A percentile compares a stretch with the other conserved stretches of the same genome.
Evolutionary conservation across 768 basidiomycete genomes (phyloP).

Genomic region (Lactarius trivialis): DNA sequence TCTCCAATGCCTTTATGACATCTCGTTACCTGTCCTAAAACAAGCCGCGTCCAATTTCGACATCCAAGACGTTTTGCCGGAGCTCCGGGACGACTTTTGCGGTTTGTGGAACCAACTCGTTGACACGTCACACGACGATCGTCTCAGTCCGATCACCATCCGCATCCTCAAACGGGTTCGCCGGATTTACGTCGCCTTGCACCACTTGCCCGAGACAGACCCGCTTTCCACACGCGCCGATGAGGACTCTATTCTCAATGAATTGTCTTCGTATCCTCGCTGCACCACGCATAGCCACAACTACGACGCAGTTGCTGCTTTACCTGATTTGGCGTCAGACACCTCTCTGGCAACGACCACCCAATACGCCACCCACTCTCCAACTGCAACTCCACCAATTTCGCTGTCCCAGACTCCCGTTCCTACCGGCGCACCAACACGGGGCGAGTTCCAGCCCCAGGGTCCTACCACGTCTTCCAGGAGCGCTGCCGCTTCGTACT

Average conservation of each 20-base stretch:
- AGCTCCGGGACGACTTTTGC: conserved; percentile 5
- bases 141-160: not conserved
- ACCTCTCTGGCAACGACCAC: not conserved
- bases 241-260: not conserved
- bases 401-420: not conserved
- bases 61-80: not conserved
- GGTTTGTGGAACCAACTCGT: conserved; percentile 7
- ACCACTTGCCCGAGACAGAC: not conserved
- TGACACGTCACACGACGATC: not conserved
- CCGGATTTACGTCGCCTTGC: not conserved
- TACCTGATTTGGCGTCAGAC: not conserved
- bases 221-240: not conserved
- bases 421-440: not conserved
- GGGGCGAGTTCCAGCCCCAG: not conserved
- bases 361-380: not conserved
- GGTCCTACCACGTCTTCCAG: not conserved
- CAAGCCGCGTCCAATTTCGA: not conserved
- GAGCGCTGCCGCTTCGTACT: not conserved
- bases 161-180: not conserved
- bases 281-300: not conserved
- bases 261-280: conserved; percentile 3
- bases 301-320: not conserved
- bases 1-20: not conserved
- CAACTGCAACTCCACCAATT: not conserved
- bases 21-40: not conserved